A percentile compares a stretch with the other conserved stretches of the same genome.
These are phyloP conservation scores for Spathaspora gorwiae DNA, from an alignment of 805 yeast species.

Conservation along the genomic window DNA sequence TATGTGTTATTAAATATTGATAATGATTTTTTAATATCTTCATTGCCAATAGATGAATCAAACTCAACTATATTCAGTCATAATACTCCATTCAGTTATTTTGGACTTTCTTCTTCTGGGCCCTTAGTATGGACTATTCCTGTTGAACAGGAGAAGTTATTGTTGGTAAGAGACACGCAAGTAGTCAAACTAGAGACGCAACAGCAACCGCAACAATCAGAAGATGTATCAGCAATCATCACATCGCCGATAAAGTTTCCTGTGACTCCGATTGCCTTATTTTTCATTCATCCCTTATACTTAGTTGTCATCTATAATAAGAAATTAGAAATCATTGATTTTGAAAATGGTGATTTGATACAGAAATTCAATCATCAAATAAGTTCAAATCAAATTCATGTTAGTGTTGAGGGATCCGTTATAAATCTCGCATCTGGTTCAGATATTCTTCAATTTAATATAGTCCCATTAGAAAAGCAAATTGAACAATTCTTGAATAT, in stretches of 20 bases:
- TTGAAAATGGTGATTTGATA: constrained; percentile 29
- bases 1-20: constrained; percentile 22
- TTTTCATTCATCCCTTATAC: constrained; percentile 30
- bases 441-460: constrained; percentile 28
- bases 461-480: constrained; percentile 26
- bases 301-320: constrained; percentile 27
- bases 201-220: neutral
- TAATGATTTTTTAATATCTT: constrained; percentile 11
- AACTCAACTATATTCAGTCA: constrained; percentile 11
- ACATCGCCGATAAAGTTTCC: constrained; percentile 19
- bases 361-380: constrained; percentile 32
- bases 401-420: constrained; percentile 6
- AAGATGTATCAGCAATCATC: constrained; percentile 7
- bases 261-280: constrained; percentile 21
- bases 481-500: constrained; percentile 31
- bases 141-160: constrained; percentile 10
- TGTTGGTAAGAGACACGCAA: constrained; percentile 33
- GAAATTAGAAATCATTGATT: constrained; percentile 31
- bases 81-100: constrained; percentile 32
- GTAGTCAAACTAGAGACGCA: constrained; percentile 11
- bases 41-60: constrained; percentile 18
- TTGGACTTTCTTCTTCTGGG: constrained; percentile 30
- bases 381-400: constrained; percentile 16
- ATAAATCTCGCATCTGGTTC: constrained; percentile 23
- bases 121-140: constrained; percentile 23